These are phyloP conservation scores for Phyllostachys edulis DNA, from an alignment of 176 grass and related monocot species.

Conservation along the genomic window DNA sequence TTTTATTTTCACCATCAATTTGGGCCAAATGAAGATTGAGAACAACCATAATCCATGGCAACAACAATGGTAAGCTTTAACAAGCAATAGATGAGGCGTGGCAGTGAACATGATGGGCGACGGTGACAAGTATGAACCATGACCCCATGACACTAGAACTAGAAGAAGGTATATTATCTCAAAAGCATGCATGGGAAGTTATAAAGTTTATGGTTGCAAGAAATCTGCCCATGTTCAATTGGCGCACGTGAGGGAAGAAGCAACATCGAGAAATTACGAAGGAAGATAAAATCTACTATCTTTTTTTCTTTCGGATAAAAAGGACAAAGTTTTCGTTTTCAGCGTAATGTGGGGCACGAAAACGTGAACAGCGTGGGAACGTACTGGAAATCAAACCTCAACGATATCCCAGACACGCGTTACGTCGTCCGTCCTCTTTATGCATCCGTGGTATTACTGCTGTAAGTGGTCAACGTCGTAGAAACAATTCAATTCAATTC, in stretches of 20 bases:
- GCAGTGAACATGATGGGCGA: too few species aligned
- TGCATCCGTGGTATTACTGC: background rate
- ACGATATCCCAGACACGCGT: background rate
- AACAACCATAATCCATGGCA: too few species aligned
- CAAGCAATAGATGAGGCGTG: too few species aligned
- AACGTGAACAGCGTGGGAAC: slow-evolving; percentile 12
- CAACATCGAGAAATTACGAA: background rate
- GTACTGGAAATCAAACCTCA: slow-evolving; percentile 1
- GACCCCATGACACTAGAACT: too few species aligned
- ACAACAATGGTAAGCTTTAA: too few species aligned
- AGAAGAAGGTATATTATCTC: background rate
- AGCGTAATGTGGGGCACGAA: slow-evolving; percentile 17
- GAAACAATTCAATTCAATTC: background rate
- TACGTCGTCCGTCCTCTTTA: background rate
- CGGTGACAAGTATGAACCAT: too few species aligned
- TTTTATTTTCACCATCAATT: background rate
- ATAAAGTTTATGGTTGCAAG: background rate
- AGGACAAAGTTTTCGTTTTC: slow-evolving; percentile 13
- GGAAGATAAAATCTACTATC: background rate
- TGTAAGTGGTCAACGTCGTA: background rate
- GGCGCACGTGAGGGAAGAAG: slow-evolving; percentile 23
- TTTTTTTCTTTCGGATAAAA: background rate
- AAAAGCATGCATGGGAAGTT: background rate
- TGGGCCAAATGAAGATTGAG: background rate
- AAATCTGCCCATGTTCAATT: background rate